Conservation (phyloP, 306 rosid species). For the Sesbania bispinosa region DNA sequence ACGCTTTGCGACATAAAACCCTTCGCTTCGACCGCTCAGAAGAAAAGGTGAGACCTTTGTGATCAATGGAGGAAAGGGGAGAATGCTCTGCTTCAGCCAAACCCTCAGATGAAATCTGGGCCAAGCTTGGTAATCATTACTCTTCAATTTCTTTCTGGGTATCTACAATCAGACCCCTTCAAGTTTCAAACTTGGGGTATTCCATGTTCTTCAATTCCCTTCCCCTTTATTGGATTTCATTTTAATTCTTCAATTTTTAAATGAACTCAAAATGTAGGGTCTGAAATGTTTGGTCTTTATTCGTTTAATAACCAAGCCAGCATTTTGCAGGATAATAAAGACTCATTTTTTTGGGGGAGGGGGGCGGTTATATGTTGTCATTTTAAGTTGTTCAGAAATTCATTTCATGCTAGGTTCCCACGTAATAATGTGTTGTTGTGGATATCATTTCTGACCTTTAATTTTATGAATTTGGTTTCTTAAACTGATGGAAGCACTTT, state of each 20-base stretch:
- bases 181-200: slow-evolving; percentile 16
- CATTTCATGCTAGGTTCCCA: neutral
- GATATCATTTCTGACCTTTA: neutral
- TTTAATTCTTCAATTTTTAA: neutral
- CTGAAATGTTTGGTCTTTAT: neutral
- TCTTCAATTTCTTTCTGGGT: neutral
- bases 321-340: neutral
- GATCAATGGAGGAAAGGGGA: slow-evolving; percentile 57
- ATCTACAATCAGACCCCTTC: neutral
- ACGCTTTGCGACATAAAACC: too few species aligned
- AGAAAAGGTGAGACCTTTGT: neutral
- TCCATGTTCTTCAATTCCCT: neutral
- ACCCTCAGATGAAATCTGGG: slow-evolving; percentile 64
- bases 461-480: neutral
- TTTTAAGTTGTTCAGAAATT: neutral
- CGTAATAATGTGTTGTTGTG: neutral
- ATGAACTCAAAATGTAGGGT: neutral
- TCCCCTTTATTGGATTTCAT: neutral
- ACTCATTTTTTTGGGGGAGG: neutral
- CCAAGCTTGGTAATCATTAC: slow-evolving; percentile 59
- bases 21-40: too few species aligned
- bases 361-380: neutral
- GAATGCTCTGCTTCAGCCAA: slow-evolving; percentile 56
- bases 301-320: neutral
- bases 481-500: too few species aligned